Evolutionary conservation across 2,329 filamentous ascomycete species (phyloP), one percentile per base, ranked within the genome.

Genomic region (Phaeosphaeriaceae sp.): DNA sequence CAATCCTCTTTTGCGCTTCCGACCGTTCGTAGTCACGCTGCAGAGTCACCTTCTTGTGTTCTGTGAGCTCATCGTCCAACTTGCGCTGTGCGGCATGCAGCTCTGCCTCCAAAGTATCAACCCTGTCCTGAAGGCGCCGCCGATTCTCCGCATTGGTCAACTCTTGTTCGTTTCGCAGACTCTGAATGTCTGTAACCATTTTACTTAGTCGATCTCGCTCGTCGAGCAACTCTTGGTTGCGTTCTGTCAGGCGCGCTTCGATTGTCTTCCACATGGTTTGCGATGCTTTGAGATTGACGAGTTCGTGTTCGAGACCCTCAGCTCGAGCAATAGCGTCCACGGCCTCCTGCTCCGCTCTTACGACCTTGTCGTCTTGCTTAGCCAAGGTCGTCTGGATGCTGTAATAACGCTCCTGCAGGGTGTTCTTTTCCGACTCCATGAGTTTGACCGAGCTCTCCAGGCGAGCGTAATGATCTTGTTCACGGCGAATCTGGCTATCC

Each of bases 261-360:
- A 97, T 96, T 55, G 90, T 92, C 80, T 95, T 96, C 91, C 91
- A 97, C 10, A 99, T 84, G 40, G 92, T 91, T 80, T 97, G 97
- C 78, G 98, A 94, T 0, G 94, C 93, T 76, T 96, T 97, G 33
- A 97, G 85, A 71, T 98, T 97, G 17, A 93, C 89, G 53, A 89
- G 92, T 75, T 99, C 95, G 64, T 92, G 93, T 52, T 93, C 90
- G 77, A 97, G 86, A 71, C 92, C 93, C 71, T 99, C 94, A 3
- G 91, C 83, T 52, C 94, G 80, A 31, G 90, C 90, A 74, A 89
- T 90, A 5, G 91, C 89, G 75, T 97, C 95, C 10, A 98, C 88
- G 6, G 98, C 85, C 68, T 99, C 94, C 77, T 98, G 94, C 0
- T 92, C 93, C 25, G 94, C 91, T 77, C 97, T 93, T 70, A 97